Base-by-base conservation (phyloP, 106 monocot species). In the Dactylorhiza incarnata region DNA sequence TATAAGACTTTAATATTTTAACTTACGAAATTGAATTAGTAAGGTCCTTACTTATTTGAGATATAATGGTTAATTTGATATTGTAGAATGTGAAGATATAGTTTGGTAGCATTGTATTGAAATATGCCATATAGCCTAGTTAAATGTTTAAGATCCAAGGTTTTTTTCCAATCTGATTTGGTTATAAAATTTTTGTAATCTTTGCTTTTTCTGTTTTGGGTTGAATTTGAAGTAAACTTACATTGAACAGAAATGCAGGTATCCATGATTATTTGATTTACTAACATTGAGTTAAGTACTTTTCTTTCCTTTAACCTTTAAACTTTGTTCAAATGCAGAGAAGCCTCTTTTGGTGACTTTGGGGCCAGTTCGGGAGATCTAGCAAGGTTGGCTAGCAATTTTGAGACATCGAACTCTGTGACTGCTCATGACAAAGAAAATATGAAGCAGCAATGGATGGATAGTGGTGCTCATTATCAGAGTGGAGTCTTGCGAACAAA, bases 401-500 rank as follows among this genome's bases (percentile, higher is more conserved):
- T 17, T 69, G 88, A 91, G 43, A 49, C 73, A 25, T 75, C 75
- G 49, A 76, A 67, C 46, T 26, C 78, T 26, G 26, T 48, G 37
- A 67, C 53, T 73, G 48, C 72, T 59, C 73, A 53, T 52, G 82
- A 88, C 46, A 83, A 80, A 52, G 83, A 81, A 17, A 75, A 46
- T 13, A 69, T 70, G 76, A 61, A 74, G 68, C 76, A 81, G 47
- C 0, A 47, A 3, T 70, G 49, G 56, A 45, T 56, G 22, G 78
- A 73, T 73, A 76, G 50, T 73, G 78, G 75, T 14, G 76, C 89
- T 80, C 83, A 56, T 77, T 89, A 83, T 49, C 97, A 99, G 79
- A 94, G 87, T 75, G 97, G 97, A 68, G 97, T 99, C 44, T 73
- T 99, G 70, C 91, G 97, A 15, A 99, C 97, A 47, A 99, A 99